These are phyloP conservation scores for Aureobasidium zeae DNA, from an alignment of 2,329 filamentous ascomycete genomes.

Conservation along the genomic window DNA sequence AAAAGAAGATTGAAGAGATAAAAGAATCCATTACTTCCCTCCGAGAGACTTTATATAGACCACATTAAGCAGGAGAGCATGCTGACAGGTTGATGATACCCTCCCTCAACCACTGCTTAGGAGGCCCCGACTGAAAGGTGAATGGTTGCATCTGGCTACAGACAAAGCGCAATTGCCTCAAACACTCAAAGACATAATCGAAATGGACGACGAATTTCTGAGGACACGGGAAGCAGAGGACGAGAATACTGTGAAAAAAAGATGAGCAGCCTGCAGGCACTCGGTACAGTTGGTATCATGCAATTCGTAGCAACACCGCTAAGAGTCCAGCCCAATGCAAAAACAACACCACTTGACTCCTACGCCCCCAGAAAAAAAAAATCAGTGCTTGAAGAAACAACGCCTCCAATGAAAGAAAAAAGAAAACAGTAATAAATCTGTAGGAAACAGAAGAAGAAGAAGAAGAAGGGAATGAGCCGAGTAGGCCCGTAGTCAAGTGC, in stretches of 20 bases:
- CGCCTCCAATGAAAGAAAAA: slow-evolving; percentile 5
- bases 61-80: too few species aligned
- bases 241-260: background rate
- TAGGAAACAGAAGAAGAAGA: background rate
- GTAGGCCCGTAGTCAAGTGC: background rate
- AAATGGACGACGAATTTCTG: background rate
- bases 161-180: too few species aligned
- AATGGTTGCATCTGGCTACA: too few species aligned
- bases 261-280: slow-evolving; percentile 2
- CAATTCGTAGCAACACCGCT: slow-evolving; percentile 14
- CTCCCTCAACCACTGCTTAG: too few species aligned
- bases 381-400: background rate
- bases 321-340: slow-evolving; percentile 13
- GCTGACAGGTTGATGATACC: too few species aligned
- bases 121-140: too few species aligned
- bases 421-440: background rate
- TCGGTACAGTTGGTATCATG: slow-evolving; percentile 12
- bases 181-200: background rate
- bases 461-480: background rate
- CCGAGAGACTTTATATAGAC: too few species aligned
- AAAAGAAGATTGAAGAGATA: too few species aligned
- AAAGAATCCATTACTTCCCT: too few species aligned
- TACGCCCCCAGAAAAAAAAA: background rate
- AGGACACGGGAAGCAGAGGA: background rate
- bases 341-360: background rate